These are phyloP conservation scores for Kernera saxatilis DNA, from an alignment of 345 rosid genomes.

Conservation along the genomic window DNA sequence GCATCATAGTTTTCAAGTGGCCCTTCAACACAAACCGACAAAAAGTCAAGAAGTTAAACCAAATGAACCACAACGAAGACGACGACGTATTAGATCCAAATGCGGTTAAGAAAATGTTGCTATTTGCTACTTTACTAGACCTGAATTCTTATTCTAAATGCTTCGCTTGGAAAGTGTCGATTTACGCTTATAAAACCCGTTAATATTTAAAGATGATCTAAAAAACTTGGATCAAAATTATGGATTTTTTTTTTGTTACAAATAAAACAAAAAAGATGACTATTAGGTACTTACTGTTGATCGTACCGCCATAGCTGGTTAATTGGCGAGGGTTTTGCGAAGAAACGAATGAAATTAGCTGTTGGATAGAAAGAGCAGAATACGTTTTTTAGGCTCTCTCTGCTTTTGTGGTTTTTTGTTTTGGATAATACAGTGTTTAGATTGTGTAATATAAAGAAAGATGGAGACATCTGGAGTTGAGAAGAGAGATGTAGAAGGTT, in stretches of 20 bases:
- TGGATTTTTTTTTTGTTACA: too few relatives aligned
- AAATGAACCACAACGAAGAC: background rate
- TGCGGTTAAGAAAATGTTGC: too few relatives aligned
- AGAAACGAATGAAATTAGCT: background rate
- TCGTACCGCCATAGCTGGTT: constrained; percentile 34
- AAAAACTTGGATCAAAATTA: too few relatives aligned
- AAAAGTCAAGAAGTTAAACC: background rate
- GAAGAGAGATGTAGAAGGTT: constrained; percentile 14
- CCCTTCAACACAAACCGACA: constrained; percentile 28
- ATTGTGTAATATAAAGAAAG: background rate
- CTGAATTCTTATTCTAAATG: background rate
- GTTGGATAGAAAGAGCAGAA: background rate
- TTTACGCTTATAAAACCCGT: too few relatives aligned
- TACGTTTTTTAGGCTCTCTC: background rate
- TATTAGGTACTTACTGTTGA: constrained; percentile 33
- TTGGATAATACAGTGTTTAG: background rate
- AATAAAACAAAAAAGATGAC: background rate
- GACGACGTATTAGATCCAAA: background rate
- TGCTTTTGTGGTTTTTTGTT: background rate
- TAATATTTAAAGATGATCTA: too few relatives aligned
- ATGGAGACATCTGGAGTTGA: constrained; percentile 39
- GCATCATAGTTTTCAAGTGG: constrained; percentile 34
- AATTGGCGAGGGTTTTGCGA: background rate
- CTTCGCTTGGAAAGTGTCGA: too few relatives aligned
- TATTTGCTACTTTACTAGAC: background rate